phyloP scores from a whole-genome alignment of 108 stramenopile species.

The Chaetoceros muelleri region DNA sequence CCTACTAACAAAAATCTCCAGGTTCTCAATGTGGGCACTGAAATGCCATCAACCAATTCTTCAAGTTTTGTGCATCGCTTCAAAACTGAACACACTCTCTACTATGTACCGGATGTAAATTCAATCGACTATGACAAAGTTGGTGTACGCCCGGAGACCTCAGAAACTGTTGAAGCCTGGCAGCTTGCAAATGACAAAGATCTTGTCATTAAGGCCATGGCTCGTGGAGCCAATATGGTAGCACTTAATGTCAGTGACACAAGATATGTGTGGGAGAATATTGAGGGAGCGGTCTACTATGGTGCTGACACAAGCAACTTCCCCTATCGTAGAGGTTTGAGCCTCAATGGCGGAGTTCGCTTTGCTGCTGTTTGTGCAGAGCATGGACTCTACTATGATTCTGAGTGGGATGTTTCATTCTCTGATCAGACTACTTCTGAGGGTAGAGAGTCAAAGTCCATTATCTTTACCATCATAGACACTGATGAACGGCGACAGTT shows the following conservation, averaged over 20 bases:
- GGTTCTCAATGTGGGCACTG: too few species aligned
- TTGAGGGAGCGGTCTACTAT: conserved; percentile 8
- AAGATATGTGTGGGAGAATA: conserved; percentile 11
- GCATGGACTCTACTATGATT: conserved; percentile 15
- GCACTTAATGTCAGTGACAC: not conserved
- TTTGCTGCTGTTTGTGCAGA: conserved; percentile 12
- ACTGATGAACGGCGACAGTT: conserved; percentile 2
- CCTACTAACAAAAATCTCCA: too few species aligned
- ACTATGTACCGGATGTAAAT: not conserved
- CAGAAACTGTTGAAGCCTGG: not conserved
- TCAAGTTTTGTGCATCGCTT: too few species aligned
- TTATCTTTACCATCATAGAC: conserved; percentile 10
- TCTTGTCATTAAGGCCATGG: not conserved
- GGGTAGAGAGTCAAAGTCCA: conserved; percentile 1
- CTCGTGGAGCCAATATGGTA: not conserved
- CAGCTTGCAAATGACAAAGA: not conserved
- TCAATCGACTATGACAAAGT: not conserved
- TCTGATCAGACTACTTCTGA: not conserved
- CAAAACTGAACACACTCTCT: not conserved
- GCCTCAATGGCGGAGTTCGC: conserved; percentile 11
- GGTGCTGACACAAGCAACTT: conserved; percentile 2
- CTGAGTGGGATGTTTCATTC: conserved; percentile 6
- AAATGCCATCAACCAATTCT: too few species aligned
- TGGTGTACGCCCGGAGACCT: not conserved
- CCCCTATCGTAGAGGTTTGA: conserved; percentile 4